These are phyloP conservation scores for Uncinocarpus reesii DNA, from an alignment of 2,329 filamentous ascomycete genomes.

Conservation along the genomic window DNA sequence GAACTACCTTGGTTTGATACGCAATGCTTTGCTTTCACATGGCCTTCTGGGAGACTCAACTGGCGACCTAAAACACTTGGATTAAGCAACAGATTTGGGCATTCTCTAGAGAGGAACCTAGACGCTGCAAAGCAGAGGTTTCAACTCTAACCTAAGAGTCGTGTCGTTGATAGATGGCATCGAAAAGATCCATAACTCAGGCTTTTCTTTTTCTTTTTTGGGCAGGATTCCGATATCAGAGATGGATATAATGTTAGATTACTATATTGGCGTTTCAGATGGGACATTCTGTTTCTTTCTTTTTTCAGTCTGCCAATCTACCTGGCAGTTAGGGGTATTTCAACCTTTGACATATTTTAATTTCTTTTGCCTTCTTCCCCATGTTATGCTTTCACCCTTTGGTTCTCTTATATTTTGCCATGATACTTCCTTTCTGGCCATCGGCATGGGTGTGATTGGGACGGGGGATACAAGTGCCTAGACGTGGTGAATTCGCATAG, in stretches of 20 bases:
- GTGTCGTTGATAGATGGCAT: not conserved
- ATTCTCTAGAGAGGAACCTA: no score
- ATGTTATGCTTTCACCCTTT: conserved; percentile 1
- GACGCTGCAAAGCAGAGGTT: no score
- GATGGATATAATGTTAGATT: conserved; percentile 10
- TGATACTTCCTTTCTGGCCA: not conserved
- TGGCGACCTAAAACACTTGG: no score
- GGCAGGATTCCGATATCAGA: conserved; percentile 2
- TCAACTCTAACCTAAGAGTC: not conserved
- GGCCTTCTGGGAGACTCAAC: not conserved
- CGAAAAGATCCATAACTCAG: not conserved
- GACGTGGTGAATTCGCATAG: conserved; percentile 7
- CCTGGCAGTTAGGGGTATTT: not conserved
- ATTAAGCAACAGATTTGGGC: no score
- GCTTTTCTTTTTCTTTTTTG: not conserved
- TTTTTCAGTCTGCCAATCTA: not conserved
- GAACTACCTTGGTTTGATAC: not conserved
- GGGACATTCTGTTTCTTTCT: no score
- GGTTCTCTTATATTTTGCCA: conserved; percentile 13
- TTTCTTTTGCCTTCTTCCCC: conserved; percentile 7
- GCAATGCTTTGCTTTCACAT: not conserved
- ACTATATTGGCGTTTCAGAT: conserved; percentile 6
- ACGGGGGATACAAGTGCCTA: conserved; percentile 1
- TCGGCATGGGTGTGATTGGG: not conserved
- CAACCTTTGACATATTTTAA: not conserved